Percentiles rank a stretch among this genome's conserved stretches.
Evolutionary conservation across 1,139 yeast species (phyloP).

Genomic region (Blastobotrys petasosporus): DNA sequence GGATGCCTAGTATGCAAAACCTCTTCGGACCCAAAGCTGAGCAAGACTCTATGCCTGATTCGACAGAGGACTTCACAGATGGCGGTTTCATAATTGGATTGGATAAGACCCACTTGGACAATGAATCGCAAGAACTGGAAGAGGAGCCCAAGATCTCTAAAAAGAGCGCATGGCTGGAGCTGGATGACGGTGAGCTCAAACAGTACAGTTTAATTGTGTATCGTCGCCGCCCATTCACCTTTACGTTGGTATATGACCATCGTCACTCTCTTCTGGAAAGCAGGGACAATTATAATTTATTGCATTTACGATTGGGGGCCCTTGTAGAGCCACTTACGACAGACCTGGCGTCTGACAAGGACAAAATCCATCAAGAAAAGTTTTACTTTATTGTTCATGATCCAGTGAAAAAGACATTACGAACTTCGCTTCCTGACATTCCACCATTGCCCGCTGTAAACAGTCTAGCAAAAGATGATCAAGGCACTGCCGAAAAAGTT

Average conservation of each 20-base stretch:
- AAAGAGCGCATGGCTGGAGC: slow-evolving; percentile 1
- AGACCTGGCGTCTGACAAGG: slow-evolving; percentile 17
- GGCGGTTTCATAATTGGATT: slow-evolving; percentile 7
- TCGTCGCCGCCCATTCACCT: slow-evolving; percentile 26
- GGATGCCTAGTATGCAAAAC: slow-evolving; percentile 11
- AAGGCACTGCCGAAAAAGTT: slow-evolving; percentile 13
- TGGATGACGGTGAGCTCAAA: neutral
- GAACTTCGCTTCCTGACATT: slow-evolving; percentile 25
- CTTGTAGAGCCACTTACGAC: slow-evolving; percentile 27
- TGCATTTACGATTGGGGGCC: slow-evolving; percentile 28
- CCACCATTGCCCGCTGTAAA: slow-evolving; percentile 19
- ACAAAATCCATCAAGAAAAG: slow-evolving; percentile 10
- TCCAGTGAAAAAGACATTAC: slow-evolving; percentile 17
- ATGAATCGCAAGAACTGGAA: neutral
- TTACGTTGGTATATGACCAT: slow-evolving; percentile 21
- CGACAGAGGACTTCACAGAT: slow-evolving; percentile 7
- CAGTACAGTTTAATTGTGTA: slow-evolving; percentile 22
- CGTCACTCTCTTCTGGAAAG: slow-evolving; percentile 13
- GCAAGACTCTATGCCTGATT: neutral
- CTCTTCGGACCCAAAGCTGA: neutral
- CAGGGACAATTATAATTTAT: slow-evolving; percentile 18
- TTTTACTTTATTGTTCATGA: slow-evolving; percentile 25
- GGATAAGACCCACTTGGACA: neutral
- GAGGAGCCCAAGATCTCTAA: slow-evolving; percentile 2
- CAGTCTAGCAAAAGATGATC: slow-evolving; percentile 16